phyloP scores from a whole-genome alignment of 352 stramenopile genomes.

The Globisporangium takayamanum region DNA sequence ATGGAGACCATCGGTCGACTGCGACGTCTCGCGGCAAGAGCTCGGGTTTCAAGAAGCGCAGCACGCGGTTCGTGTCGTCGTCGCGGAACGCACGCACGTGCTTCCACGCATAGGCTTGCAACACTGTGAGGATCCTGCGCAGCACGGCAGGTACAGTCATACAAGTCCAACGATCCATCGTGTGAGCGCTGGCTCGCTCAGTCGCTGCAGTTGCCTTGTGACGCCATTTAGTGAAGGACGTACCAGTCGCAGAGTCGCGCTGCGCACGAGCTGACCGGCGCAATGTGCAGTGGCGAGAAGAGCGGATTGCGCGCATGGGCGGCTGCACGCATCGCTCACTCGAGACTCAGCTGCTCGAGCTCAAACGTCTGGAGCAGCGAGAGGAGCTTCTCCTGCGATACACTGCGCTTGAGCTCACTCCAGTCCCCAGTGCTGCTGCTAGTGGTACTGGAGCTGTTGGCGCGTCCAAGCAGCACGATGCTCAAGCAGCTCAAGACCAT shows the following conservation, averaged over 20 bases:
- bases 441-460: not conserved
- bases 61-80: slow-evolving; percentile 26
- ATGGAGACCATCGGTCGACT: too few relatives aligned
- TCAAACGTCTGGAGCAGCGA: slow-evolving; percentile 35
- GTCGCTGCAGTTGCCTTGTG: too few relatives aligned
- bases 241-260: slow-evolving; percentile 89
- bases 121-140: slow-evolving; percentile 39
- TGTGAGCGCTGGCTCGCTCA: too few relatives aligned
- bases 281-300: slow-evolving; percentile 58
- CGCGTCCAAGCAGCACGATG: slow-evolving; percentile 40
- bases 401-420: slow-evolving; percentile 38
- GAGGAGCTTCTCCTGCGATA: slow-evolving; percentile 69
- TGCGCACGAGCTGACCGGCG: slow-evolving; percentile 78
- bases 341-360: slow-evolving; percentile 27
- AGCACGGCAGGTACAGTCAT: not conserved
- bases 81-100: slow-evolving; percentile 32
- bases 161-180: not conserved
- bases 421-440: slow-evolving; percentile 20
- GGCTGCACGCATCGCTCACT: slow-evolving; percentile 29
- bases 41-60: slow-evolving; percentile 51
- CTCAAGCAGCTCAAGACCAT: slow-evolving; percentile 69
- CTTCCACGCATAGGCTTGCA: slow-evolving; percentile 73
- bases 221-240: not conserved
- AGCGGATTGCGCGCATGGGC: slow-evolving; percentile 56
- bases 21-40: slow-evolving; percentile 20